Evolutionary conservation across 2,329 filamentous ascomycete species (phyloP).

Genomic region (Penicillium corylophilum): DNA sequence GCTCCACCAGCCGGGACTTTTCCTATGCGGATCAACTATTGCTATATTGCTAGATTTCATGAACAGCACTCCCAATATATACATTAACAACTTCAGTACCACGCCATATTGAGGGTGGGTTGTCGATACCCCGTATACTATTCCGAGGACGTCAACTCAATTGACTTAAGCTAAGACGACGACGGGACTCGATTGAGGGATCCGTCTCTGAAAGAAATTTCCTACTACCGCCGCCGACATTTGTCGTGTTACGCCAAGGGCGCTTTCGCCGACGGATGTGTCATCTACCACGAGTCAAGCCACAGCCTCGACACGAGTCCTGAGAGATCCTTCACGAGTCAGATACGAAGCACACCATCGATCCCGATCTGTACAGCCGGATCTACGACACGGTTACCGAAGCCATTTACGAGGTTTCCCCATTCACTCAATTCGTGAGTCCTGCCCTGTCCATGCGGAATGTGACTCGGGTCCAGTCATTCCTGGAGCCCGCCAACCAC

Average conservation of each 20-base stretch:
- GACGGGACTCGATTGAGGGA: background rate
- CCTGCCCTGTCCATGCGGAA: conserved; percentile 5
- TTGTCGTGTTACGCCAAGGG: background rate
- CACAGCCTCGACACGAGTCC: background rate
- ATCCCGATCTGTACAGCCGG: background rate
- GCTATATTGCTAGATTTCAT: background rate
- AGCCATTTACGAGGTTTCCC: conserved; percentile 1
- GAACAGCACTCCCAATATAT: background rate
- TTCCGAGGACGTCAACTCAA: background rate
- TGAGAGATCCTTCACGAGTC: background rate
- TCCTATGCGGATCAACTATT: background rate
- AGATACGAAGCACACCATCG: background rate
- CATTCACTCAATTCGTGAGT: conserved; percentile 2
- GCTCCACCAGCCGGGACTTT: background rate
- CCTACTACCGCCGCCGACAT: background rate
- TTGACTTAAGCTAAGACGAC: background rate
- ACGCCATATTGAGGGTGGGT: background rate
- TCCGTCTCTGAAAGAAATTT: background rate
- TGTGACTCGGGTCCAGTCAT: conserved; percentile 5
- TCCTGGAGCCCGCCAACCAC: conserved; percentile 4
- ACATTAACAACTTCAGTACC: background rate
- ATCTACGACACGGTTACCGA: background rate
- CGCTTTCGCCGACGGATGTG: background rate
- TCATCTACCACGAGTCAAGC: background rate
- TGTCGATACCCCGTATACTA: background rate